Evolutionary conservation across 2,329 filamentous ascomycete genomes (phyloP).

Genomic region (Bipolaris sorokiniana): DNA sequence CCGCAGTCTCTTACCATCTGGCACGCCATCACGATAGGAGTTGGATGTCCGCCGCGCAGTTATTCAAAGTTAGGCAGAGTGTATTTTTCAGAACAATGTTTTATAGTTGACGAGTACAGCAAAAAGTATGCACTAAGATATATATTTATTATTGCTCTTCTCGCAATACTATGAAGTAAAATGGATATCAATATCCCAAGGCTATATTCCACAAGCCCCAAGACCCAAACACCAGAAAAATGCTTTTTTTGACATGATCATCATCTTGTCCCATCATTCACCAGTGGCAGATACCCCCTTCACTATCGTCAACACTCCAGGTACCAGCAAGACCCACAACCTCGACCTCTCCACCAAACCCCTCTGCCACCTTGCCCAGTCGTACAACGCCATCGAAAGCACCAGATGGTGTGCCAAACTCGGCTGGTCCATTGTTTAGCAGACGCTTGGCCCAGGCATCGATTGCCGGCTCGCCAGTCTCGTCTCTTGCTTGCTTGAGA

Average conservation of each 20-base stretch:
- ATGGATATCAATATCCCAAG: neutral
- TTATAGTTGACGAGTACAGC: neutral
- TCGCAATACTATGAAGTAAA: neutral
- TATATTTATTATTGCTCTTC: neutral
- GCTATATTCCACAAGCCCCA: slow-evolving; percentile 6
- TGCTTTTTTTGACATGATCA: neutral
- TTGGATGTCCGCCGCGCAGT: neutral
- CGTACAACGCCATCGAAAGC: slow-evolving; percentile 47
- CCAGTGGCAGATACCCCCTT: slow-evolving; percentile 56
- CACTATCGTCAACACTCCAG: slow-evolving; percentile 88
- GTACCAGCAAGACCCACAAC: slow-evolving; percentile 78
- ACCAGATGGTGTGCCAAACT: slow-evolving; percentile 22
- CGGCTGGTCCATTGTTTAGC: slow-evolving; percentile 59
- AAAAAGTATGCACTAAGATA: neutral
- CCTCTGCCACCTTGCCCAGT: slow-evolving; percentile 61
- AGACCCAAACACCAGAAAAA: slow-evolving; percentile 5
- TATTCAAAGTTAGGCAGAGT: too few species aligned
- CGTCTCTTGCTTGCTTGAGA: slow-evolving; percentile 93
- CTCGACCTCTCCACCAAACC: slow-evolving; percentile 61
- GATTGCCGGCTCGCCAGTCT: slow-evolving; percentile 91
- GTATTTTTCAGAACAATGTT: neutral
- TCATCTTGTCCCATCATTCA: neutral
- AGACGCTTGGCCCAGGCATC: slow-evolving; percentile 67
- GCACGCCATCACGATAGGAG: neutral
- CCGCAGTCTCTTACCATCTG: neutral